Evolutionary conservation across 345 rosid species (phyloP).

Genomic region (Turritis glabra): DNA sequence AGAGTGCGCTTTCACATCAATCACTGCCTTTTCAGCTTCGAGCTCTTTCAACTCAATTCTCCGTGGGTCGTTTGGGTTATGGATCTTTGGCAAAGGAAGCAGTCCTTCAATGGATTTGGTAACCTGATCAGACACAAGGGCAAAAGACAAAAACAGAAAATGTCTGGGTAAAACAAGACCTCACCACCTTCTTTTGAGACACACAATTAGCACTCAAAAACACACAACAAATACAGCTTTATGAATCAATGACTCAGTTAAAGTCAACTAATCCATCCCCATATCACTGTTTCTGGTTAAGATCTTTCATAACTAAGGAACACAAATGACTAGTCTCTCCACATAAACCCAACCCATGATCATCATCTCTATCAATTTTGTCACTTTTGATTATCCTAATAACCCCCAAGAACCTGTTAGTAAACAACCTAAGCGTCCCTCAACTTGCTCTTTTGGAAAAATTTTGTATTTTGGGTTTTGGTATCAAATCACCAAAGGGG

Average conservation of each 20-base stretch:
- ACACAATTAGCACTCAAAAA: slow-evolving; percentile 39
- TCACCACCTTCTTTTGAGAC: slow-evolving; percentile 34
- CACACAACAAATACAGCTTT: slow-evolving; percentile 16
- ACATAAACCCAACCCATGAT: slow-evolving; percentile 10
- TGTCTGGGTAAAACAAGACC: slow-evolving; percentile 46
- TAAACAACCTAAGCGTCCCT: slow-evolving; percentile 5
- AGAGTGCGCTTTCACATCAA: slow-evolving; percentile 56
- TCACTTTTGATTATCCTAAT: background rate
- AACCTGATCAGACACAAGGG: slow-evolving; percentile 55
- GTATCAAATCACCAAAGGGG: slow-evolving; percentile 23
- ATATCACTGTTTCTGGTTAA: background rate
- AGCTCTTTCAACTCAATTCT: slow-evolving; percentile 60
- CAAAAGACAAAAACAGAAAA: slow-evolving; percentile 34
- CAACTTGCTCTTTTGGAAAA: background rate
- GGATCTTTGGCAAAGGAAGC: slow-evolving; percentile 51
- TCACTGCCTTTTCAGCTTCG: slow-evolving; percentile 54
- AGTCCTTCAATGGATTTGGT: slow-evolving; percentile 64
- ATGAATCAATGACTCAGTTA: slow-evolving; percentile 2
- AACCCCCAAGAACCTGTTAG: slow-evolving; percentile 14
- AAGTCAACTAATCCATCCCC: slow-evolving; percentile 8
- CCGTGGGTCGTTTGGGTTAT: slow-evolving; percentile 50
- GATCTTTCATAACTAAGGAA: no score
- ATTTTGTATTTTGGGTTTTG: background rate
- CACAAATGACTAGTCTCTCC: background rate
- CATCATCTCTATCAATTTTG: background rate